Evolutionary conservation across 2,329 filamentous ascomycete genomes (phyloP), one percentile per base, ranked within the genome.

Genomic region (Alternaria tenuissima): DNA sequence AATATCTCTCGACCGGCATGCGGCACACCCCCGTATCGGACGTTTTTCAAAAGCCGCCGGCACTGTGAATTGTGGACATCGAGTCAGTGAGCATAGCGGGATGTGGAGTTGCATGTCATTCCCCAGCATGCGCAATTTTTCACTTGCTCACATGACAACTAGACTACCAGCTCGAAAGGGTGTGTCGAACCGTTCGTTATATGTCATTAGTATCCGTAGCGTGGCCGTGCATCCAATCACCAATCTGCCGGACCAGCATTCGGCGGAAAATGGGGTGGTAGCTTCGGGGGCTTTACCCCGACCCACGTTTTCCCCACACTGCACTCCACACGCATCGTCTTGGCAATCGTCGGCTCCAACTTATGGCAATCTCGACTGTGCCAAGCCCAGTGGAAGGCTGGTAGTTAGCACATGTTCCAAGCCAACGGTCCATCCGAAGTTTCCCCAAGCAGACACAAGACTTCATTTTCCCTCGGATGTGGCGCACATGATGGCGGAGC

Each of bases 251-350:
- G 55, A 7, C 18, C 20, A 57, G 43, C 20, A 52, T 57, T 38
- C 55, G 48, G 55, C 28, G 36, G 55, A 46, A 30, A 39, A 44
- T 34, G 20, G 32, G 41, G 14, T 30, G 16, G 34, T 57, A 52
- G 61, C 48, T 43, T 63, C 52, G 61, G 53, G 41, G 24, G 39
- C 41, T 52, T 53, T 55, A 48, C 39, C 44, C 54, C 56, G 39
- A 55, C 54, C 38, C 43, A 52, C 28, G 34, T 22, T 42, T 49
- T 38, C 58, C 42, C 54, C 54, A 61, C 47, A 60, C 57, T 59
- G 60, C 55, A 64, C 64, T 63, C 64, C 62, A 56, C 64, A 63
- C 48, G 55, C 48, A 32, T 42, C 9, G 7, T 32, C 65, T 68
- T 68, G 64, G 65, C 65, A 56, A 42, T 52, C 20, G 22, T 26